Conservation (phyloP, 108 stramenopile genomes). For the Fragilaria crotonensis region DNA sequence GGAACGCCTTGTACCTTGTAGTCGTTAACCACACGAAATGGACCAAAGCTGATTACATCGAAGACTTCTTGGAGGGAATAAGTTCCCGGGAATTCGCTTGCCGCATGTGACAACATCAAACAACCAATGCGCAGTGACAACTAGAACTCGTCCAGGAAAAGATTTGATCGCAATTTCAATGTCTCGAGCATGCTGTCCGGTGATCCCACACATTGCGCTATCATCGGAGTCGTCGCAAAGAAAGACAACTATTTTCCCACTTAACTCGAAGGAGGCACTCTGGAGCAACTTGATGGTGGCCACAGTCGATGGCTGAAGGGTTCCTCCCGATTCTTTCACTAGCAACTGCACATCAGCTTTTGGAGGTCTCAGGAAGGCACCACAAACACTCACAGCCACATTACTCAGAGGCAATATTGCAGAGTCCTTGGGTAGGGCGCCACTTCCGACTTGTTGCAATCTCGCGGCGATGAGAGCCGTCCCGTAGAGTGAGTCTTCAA, state of each 20-base stretch:
- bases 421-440: slow-evolving; percentile 7
- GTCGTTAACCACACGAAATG: slow-evolving; percentile 4
- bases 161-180: slow-evolving; percentile 3
- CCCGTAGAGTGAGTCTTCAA: slow-evolving; percentile 23
- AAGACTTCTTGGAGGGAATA: slow-evolving; percentile 39
- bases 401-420: slow-evolving; percentile 13
- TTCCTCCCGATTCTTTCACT: slow-evolving; percentile 55
- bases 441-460: slow-evolving; percentile 6
- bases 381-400: slow-evolving; percentile 40
- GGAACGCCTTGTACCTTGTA: too few species aligned
- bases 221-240: slow-evolving; percentile 44
- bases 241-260: slow-evolving; percentile 26
- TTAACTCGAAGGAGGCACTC: slow-evolving; percentile 9
- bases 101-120: slow-evolving; percentile 73
- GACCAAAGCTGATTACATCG: slow-evolving; percentile 25
- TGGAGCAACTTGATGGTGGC: slow-evolving; percentile 14
- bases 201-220: slow-evolving; percentile 26
- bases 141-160: slow-evolving; percentile 10
- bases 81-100: slow-evolving; percentile 16
- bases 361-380: slow-evolving; percentile 19
- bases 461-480: slow-evolving; percentile 43
- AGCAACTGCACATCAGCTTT: slow-evolving; percentile 44
- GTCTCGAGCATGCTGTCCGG: slow-evolving; percentile 24
- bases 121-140: slow-evolving; percentile 62
- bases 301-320: slow-evolving; percentile 27